Evolutionary conservation across 805 yeast genomes (phyloP), one percentile per base, ranked within the genome.

Genomic region (Teunomyces aglyptinius): DNA sequence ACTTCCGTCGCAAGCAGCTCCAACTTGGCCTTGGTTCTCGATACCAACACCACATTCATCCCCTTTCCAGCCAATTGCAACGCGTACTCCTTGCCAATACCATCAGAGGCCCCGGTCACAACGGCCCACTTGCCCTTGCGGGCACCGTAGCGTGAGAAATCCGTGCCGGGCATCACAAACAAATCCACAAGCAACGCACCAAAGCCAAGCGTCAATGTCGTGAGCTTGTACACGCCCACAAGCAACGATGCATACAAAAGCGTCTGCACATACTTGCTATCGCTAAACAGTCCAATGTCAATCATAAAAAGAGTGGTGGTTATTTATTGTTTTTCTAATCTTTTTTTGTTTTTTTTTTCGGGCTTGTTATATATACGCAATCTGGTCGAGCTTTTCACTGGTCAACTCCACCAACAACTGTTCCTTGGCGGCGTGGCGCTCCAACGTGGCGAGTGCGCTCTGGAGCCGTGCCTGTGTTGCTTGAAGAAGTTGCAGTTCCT

Each of bases 31-130:
- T 77, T 77, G 13, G 96, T 89, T 69, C 99, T 82, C 20, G 97
- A 87, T 12, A 92, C 83, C 54, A 94, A 76, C 10, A 89, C 83
- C 40, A 94, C 65, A 56, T 90, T 91, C 65, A 91, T 85, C 1
- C 96, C 96, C 53, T 78, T 82, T 45, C 76, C 67, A 10, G 98
- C 99, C 67, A 94, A 77, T 69, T 92, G 98, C 20, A 69, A 60
- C 1, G 97, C 84, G 61, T 80, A 94, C 65, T 94, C 96, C 63
- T 91, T 89, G 48, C 99, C 99, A 60, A 94, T 86, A 29, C 99
- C 99, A 64, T 94, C 98, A 41, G 97, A 89, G 3, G 97, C 95
- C 48, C 99, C 99, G 5, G 99, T 94, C 13, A 94, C 80, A 27
- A 94, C 86, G n/a, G 97, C 97, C 92, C 97, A 94, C 34, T 79